These are phyloP conservation scores for Stylonectria norvegica DNA, from an alignment of 2,329 filamentous ascomycete genomes.

Conservation along the genomic window DNA sequence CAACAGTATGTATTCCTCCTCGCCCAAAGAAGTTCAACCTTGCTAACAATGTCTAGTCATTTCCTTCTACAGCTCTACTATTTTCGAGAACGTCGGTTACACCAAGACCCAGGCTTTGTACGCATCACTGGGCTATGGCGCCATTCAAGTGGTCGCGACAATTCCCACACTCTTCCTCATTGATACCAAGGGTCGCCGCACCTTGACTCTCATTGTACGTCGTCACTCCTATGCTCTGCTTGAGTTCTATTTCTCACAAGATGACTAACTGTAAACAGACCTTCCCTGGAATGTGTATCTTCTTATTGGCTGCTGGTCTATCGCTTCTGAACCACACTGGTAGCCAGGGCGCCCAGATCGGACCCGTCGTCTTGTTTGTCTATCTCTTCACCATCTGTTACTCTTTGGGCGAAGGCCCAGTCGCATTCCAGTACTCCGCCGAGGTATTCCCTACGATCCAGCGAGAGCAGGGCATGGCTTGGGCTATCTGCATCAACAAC, in stretches of 20 bases:
- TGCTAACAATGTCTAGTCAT: slow-evolving; percentile 16
- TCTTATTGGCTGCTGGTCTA: slow-evolving; percentile 31
- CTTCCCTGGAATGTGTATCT: slow-evolving; percentile 34
- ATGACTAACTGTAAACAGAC: slow-evolving; percentile 18
- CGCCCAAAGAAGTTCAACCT: background rate
- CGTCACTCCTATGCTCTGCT: accelerated
- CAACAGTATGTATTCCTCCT: slow-evolving; percentile 30
- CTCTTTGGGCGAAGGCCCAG: slow-evolving; percentile 35
- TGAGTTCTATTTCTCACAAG: accelerated
- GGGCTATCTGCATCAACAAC: slow-evolving; percentile 37
- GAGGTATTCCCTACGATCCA: slow-evolving; percentile 38
- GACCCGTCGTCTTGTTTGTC: slow-evolving; percentile 31
- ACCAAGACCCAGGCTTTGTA: slow-evolving; percentile 26
- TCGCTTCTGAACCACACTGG: slow-evolving; percentile 27
- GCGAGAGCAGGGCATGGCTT: slow-evolving; percentile 38
- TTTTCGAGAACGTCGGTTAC: slow-evolving; percentile 26
- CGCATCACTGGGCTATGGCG: slow-evolving; percentile 8
- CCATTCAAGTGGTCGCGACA: slow-evolving; percentile 28
- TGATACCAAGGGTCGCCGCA: slow-evolving; percentile 24
- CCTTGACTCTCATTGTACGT: slow-evolving; percentile 20
- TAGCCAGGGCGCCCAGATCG: slow-evolving; percentile 23
- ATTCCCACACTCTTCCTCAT: slow-evolving; percentile 28
- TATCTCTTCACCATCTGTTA: slow-evolving; percentile 38
- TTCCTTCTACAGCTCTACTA: slow-evolving; percentile 28
- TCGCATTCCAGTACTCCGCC: slow-evolving; percentile 38